These are phyloP conservation scores for Eucalyptus tenuipes DNA, from an alignment of 345 rosid genomes.

Conservation along the genomic window DNA sequence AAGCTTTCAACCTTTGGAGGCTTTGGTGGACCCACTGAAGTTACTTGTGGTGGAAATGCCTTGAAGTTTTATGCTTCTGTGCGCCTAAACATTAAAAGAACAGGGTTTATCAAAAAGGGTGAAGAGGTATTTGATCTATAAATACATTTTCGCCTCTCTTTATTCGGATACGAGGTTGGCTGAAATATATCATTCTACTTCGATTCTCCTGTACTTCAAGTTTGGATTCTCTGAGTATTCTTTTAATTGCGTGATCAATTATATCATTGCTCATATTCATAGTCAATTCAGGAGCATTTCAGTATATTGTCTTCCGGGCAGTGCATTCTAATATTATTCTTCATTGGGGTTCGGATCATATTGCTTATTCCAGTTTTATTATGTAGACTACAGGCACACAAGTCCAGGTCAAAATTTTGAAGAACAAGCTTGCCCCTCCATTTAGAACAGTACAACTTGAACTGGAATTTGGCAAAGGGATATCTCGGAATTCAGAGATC, in stretches of 20 bases:
- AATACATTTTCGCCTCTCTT: neutral
- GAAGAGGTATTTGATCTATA: slow-evolving; percentile 52
- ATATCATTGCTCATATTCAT: neutral
- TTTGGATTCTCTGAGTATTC: neutral
- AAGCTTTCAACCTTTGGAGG: slow-evolving; percentile 86
- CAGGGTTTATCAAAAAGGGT: slow-evolving; percentile 66
- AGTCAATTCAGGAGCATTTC: neutral
- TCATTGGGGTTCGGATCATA: neutral
- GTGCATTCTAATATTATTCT: neutral
- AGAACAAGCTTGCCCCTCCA: slow-evolving; percentile 96
- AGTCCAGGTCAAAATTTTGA: slow-evolving; percentile 73
- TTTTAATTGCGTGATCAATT: neutral
- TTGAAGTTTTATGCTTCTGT: slow-evolving; percentile 95
- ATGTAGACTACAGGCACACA: slow-evolving; percentile 64
- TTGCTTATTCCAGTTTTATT: neutral
- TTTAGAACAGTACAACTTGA: slow-evolving; percentile 75
- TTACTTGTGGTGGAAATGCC: slow-evolving; percentile 99
- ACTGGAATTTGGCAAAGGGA: slow-evolving; percentile 95
- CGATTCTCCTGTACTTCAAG: neutral
- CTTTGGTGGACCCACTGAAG: slow-evolving; percentile 91
- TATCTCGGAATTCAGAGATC: slow-evolving; percentile 59
- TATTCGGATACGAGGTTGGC: neutral
- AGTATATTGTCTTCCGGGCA: neutral
- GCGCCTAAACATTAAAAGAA: slow-evolving; percentile 66
- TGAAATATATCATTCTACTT: neutral